Evolutionary conservation across 805 yeast genomes (phyloP).

Genomic region (Alloascoidea hylecoeti): DNA sequence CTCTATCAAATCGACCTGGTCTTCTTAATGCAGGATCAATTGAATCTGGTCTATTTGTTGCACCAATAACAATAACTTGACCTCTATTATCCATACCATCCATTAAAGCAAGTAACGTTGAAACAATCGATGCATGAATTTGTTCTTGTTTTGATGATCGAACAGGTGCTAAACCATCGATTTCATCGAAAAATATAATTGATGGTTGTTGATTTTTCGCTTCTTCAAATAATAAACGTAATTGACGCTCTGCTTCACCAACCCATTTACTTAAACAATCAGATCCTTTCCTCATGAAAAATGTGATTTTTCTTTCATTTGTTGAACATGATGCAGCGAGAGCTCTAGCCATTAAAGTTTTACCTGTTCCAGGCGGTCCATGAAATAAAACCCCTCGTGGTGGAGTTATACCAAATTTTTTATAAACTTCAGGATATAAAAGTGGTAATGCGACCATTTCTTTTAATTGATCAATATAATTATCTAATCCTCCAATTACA

Average conservation of each 20-base stretch:
- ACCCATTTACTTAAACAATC: conserved; percentile 97
- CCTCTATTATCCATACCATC: conserved; percentile 99
- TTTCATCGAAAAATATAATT: conserved; percentile 93
- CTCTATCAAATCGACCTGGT: conserved; percentile 96
- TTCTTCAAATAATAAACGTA: conserved; percentile 83
- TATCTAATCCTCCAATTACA: conserved; percentile 84
- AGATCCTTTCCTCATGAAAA: conserved; percentile 97
- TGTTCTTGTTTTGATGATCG: conserved; percentile 96
- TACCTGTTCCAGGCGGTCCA: conserved; percentile 99
- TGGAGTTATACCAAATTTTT: conserved; percentile 82
- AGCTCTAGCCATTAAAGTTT: conserved; percentile 95
- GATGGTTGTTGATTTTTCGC: conserved; percentile 94
- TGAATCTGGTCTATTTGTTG: conserved; percentile 94
- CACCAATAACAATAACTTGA: conserved; percentile 95
- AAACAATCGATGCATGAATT: conserved; percentile 93
- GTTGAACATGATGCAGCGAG: conserved; percentile 91
- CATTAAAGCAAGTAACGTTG: conserved; percentile 90
- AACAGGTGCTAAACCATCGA: conserved; percentile 97
- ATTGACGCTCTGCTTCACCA: conserved; percentile 95
- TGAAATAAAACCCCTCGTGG: conserved; percentile 96
- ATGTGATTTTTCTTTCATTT: conserved; percentile 74
- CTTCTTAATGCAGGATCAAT: conserved; percentile 96
- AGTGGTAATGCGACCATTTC: conserved; percentile 95
- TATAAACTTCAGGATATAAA: conserved; percentile 85
- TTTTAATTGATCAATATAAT: conserved; percentile 80